phyloP scores from a whole-genome alignment of 148 eudicot genomes.

The Camellia lanceoleosa region DNA sequence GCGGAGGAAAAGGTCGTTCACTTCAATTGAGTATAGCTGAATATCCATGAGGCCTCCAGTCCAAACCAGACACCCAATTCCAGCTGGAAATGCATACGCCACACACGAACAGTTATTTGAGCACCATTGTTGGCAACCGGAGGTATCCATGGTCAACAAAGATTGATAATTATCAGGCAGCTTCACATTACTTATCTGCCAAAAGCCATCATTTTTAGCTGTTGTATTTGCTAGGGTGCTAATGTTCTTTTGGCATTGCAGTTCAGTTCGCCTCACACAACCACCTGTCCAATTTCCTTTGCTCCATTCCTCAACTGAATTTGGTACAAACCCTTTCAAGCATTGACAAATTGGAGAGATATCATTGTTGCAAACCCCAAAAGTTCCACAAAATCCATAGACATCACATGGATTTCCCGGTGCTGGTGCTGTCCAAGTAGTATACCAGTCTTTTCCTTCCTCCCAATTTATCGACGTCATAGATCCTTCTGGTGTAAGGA shows the following conservation, averaged over 20 bases:
- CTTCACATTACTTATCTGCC: neutral
- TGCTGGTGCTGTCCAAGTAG: no score
- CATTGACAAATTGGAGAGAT: neutral
- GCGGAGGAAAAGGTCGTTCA: no score
- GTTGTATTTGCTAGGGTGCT: neutral
- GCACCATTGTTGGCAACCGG: neutral
- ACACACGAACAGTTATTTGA: neutral
- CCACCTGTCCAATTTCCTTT: no score
- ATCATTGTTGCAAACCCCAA: neutral
- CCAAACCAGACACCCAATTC: neutral
- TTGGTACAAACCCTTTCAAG: no score
- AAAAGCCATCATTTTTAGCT: neutral
- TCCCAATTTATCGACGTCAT: neutral
- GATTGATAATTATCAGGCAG: neutral
- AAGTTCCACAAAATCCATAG: constrained; percentile 9
- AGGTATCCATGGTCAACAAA: neutral
- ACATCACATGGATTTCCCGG: neutral
- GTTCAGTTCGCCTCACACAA: neutral
- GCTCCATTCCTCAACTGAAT: no score
- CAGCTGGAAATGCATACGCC: neutral
- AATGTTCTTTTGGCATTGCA: neutral
- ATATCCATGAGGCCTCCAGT: neutral
- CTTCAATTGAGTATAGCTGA: no score
- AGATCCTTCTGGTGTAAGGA: neutral
- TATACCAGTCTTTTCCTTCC: no score